Evolutionary conservation across 768 basidiomycete genomes (phyloP), one percentile per base, ranked within the genome.

Genomic region (Boletus coccyginus): DNA sequence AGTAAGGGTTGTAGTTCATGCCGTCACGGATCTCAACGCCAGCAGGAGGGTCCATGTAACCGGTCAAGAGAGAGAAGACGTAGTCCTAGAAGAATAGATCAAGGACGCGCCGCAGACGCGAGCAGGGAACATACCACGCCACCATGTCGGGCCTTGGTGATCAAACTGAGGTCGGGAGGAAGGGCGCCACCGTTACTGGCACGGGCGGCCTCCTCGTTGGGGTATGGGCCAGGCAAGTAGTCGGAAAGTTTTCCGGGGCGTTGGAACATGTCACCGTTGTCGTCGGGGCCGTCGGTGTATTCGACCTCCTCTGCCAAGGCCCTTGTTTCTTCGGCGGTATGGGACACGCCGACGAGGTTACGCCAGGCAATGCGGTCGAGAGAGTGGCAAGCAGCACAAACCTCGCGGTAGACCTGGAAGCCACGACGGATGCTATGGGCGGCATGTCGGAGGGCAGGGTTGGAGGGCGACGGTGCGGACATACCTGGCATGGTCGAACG

Each of bases 341-440:
- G 97, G 31, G 94, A 97, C 53, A 98, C 94, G 68, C 94, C 97
- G 62, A 99, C 97, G 56, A 99, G 80, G 78, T 98, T 99, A 71
- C 97, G 92, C 97, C 97, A 99, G 56, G 97, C 97, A 70, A 99
- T 95, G 66, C 97, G 94, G 78, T 99, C 93, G 53, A 99, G 86
- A 35, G 97, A 99, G 74, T 99, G 97, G 75, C 97, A 99, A 12
- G 97, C 94, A 16, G 97, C 92, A 71, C 97, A 99, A 54, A 99
- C 97, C 77, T 99, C 96, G 61, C 94, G 92, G 81, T 99, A 99
- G 54, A 99, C 97, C 74, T 90, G 86, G 79, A 92, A 95, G 40
- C 94, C 95, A 69, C 96, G 83, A 66, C 95, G 94, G 69, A 98
- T 95, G 74, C 94, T 96, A 62, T 49, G 36, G 41, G 52, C 42